Evolutionary conservation across 2,329 filamentous ascomycete genomes (phyloP).

Genomic region (Cytospora paraplurivora): DNA sequence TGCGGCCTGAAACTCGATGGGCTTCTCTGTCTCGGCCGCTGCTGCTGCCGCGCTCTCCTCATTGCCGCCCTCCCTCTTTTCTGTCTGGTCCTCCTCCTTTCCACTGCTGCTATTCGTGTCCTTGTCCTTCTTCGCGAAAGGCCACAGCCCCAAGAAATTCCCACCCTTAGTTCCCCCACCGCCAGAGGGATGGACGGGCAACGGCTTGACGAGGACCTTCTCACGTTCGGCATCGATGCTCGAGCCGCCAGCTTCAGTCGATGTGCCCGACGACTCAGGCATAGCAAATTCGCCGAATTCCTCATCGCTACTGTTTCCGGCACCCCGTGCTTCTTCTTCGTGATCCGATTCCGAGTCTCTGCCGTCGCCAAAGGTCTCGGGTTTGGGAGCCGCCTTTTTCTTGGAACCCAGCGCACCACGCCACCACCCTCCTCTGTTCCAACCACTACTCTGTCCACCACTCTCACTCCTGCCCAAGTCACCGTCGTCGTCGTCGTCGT

Average conservation of each 20-base stretch:
- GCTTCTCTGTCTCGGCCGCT: conserved; percentile 41
- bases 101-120: conserved; percentile 29
- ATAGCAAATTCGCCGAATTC: conserved; percentile 72
- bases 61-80: neutral
- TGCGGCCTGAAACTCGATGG: conserved; percentile 34
- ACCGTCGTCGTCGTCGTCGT: conserved; percentile 46
- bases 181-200: conserved; percentile 54
- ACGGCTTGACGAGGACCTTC: conserved; percentile 55
- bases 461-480: conserved; percentile 40
- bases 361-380: conserved; percentile 40
- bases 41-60: conserved; percentile 35
- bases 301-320: conserved; percentile 56
- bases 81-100: conserved; percentile 36
- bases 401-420: conserved; percentile 36
- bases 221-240: conserved; percentile 38
- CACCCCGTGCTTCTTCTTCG: conserved; percentile 49
- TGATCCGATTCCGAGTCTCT: conserved; percentile 40
- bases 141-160: conserved; percentile 58
- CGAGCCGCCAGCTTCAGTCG: conserved; percentile 12
- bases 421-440: conserved; percentile 43
- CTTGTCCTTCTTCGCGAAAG: conserved; percentile 48
- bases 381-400: conserved; percentile 32
- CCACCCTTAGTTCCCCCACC: conserved; percentile 37
- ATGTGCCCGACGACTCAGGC: conserved; percentile 51
- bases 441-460: conserved; percentile 35